Percentiles rank a stretch among this genome's conserved stretches.
phyloP scores from a whole-genome alignment of 2,329 filamentous ascomycete species.

The Ophiostoma australiae region DNA sequence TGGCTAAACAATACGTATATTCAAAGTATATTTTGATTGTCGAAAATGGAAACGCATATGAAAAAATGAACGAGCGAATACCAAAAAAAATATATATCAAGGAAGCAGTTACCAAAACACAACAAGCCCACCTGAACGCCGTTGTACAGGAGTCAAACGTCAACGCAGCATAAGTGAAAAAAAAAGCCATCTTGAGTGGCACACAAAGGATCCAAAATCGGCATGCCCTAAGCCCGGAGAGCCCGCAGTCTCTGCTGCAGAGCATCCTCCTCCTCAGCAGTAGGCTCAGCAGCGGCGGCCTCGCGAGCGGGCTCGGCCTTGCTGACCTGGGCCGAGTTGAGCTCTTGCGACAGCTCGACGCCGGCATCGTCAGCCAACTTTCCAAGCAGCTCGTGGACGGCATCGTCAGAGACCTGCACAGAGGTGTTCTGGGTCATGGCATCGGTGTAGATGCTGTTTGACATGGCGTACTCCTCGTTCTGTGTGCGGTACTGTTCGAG shows the following conservation, averaged over 20 bases:
- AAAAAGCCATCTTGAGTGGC: conserved; percentile 37
- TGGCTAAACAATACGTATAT: neutral
- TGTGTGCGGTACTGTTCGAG: conserved; percentile 58
- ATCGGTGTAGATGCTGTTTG: conserved; percentile 75
- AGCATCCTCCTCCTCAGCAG: conserved; percentile 73
- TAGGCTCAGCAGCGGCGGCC: conserved; percentile 58
- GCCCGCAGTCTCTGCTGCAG: conserved; percentile 58
- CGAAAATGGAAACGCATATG: neutral
- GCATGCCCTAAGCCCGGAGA: conserved; percentile 46
- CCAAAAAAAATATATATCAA: neutral
- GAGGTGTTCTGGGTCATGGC: conserved; percentile 74
- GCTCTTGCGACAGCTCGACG: conserved; percentile 72
- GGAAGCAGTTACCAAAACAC: neutral
- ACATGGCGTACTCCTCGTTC: conserved; percentile 61
- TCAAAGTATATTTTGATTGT: neutral
- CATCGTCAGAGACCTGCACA: conserved; percentile 69
- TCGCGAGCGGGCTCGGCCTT: conserved; percentile 52
- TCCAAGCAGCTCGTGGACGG: conserved; percentile 78
- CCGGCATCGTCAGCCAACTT: conserved; percentile 86
- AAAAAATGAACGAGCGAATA: neutral
- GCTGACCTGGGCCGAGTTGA: conserved; percentile 53
- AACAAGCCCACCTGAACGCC: neutral
- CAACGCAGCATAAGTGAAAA: conserved; percentile 40
- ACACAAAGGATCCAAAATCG: neutral
- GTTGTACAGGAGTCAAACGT: neutral